These are phyloP conservation scores for Claviceps spartinae DNA, from an alignment of 2,329 filamentous ascomycete genomes.

Conservation along the genomic window DNA sequence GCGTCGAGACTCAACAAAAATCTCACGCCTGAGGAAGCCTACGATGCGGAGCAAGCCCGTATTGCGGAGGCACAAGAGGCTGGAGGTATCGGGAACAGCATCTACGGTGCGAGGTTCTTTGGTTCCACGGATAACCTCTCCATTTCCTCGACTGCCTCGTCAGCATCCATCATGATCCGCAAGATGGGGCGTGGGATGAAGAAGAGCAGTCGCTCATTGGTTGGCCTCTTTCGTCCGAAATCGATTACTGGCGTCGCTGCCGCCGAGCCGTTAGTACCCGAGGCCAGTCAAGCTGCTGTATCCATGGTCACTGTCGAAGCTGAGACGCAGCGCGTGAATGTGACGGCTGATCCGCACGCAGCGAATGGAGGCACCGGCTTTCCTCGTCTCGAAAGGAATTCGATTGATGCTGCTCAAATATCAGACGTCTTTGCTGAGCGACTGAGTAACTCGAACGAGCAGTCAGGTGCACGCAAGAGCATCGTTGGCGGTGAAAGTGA, in stretches of 20 bases:
- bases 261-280: conserved; percentile 50
- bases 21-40: conserved; percentile 45
- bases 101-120: conserved; percentile 82
- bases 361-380: conserved; percentile 63
- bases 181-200: conserved; percentile 99
- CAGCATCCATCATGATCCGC: conserved; percentile 83
- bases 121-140: conserved; percentile 91
- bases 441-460: conserved; percentile 42
- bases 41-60: conserved; percentile 78
- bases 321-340: conserved; percentile 71
- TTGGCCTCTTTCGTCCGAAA: conserved; percentile 89
- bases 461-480: conserved; percentile 60
- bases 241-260: conserved; percentile 69
- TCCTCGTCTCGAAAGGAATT: conserved; percentile 72
- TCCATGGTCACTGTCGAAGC: conserved; percentile 95
- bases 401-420: conserved; percentile 50
- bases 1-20: conserved; percentile 52
- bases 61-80: conserved; percentile 91
- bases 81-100: conserved; percentile 78
- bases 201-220: conserved; percentile 78
- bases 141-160: conserved; percentile 79
- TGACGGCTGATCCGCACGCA: conserved; percentile 55
- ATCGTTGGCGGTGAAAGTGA: conserved; percentile 85
- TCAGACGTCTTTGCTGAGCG: conserved; percentile 35
- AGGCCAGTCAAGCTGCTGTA: conserved; percentile 68